Conservation (phyloP, 768 basidiomycete genomes). For the Fibroporia radiculosa region DNA sequence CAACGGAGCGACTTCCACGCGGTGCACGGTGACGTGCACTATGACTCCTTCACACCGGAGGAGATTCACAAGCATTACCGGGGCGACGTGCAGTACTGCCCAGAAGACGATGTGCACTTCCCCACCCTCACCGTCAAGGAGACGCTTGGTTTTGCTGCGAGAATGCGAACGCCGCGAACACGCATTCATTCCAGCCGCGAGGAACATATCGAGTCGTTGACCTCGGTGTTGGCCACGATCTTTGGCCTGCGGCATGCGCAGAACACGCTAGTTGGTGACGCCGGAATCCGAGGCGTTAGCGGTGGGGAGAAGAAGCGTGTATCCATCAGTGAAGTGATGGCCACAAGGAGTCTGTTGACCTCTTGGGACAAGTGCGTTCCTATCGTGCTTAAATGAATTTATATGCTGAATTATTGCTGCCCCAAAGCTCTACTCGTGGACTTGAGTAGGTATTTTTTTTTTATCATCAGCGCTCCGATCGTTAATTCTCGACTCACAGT, state of each 20-base stretch:
- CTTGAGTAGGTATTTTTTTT: conserved; percentile 26
- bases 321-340: conserved; percentile 64
- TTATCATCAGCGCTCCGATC: not conserved
- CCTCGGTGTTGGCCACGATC: conserved; percentile 52
- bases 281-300: conserved; percentile 60
- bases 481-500: conserved; percentile 6
- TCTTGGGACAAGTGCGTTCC: conserved; percentile 71
- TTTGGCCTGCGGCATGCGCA: conserved; percentile 72
- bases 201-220: conserved; percentile 33
- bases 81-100: conserved; percentile 75
- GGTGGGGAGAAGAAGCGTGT: conserved; percentile 78
- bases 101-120: conserved; percentile 83
- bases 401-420: not conserved
- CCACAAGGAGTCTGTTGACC: conserved; percentile 50
- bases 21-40: conserved; percentile 64
- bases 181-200: conserved; percentile 40
- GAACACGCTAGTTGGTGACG: conserved; percentile 73
- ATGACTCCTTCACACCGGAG: conserved; percentile 65
- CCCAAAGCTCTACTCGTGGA: conserved; percentile 37
- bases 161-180: conserved; percentile 57
- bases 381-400: not conserved
- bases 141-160: conserved; percentile 64
- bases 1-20: conserved; percentile 58
- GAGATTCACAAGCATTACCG: conserved; percentile 59
- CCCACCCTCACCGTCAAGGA: conserved; percentile 76